Evolutionary conservation across 192 early-diverging fungal species (phyloP).

Genomic region (Umbelopsis vinacea): DNA sequence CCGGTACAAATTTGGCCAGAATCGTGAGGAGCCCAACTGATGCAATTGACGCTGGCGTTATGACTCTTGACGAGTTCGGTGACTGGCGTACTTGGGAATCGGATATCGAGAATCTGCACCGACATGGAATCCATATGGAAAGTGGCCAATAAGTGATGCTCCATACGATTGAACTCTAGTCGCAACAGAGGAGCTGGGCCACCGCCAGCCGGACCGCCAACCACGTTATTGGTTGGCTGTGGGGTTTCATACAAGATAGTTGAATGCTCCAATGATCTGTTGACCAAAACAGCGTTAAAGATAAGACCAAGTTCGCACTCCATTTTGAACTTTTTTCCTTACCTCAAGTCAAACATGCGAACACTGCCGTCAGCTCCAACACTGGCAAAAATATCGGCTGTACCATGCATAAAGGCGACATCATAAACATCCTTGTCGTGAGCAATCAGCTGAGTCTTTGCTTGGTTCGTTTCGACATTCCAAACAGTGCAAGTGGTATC

Average conservation of each 20-base stretch:
- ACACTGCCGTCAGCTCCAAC: conserved; percentile 98
- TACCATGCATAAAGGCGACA: conserved; percentile 89
- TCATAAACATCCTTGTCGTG: conserved; percentile 99
- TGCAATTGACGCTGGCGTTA: conserved; percentile 74
- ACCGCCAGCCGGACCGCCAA: conserved; percentile 23
- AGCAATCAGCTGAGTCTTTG: conserved; percentile 98
- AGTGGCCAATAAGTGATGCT: conserved; percentile 90
- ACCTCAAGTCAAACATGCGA: conserved; percentile 95
- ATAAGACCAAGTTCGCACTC: background rate
- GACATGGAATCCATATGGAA: conserved; percentile 82
- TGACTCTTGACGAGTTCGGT: conserved; percentile 78
- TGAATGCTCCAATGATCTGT: conserved; percentile 91
- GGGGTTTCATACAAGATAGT: conserved; percentile 97
- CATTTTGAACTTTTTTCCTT: too few relatives aligned
- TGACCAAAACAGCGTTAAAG: background rate
- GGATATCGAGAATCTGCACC: conserved; percentile 91
- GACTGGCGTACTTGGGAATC: conserved; percentile 87
- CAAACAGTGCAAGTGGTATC: conserved; percentile 99
- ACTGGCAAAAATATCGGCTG: conserved; percentile 89
- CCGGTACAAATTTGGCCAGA: conserved; percentile 83
- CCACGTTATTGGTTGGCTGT: conserved; percentile 33
- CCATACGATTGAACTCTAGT: conserved; percentile 87
- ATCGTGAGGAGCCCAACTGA: conserved; percentile 88
- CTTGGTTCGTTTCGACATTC: conserved; percentile 95
- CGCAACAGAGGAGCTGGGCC: conserved; percentile 72